Evolutionary conservation across 1,284 basidiomycete genomes (phyloP), one percentile per base, ranked within the genome.

Genomic region (Ustilago lituana): DNA sequence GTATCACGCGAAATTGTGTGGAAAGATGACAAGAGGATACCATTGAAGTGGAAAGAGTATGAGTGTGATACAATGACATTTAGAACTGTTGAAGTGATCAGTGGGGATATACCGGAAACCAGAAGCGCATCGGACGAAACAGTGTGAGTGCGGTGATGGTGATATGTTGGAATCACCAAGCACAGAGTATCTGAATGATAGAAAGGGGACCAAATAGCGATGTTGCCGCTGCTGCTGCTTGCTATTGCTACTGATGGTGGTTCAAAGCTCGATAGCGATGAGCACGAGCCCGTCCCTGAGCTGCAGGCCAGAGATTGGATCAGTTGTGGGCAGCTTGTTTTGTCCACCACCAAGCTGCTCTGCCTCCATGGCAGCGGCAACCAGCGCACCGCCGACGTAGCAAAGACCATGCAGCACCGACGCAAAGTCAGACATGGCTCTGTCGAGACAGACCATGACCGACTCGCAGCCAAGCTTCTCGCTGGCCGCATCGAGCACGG

Each of bases 381-480:
- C 68, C 29, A 78, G 63, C 11, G 69, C 55, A 17, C 73, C 77
- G 11, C 77, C 77, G 2, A 79, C 77, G 31, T 79, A 79, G 55
- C 74, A 76, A 11, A 79, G 54, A 2, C 77, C 77, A 44, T 75
- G 77, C 8, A 79, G 57, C 9, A 77, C 63, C 1, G 66, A 57
- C 5, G 57, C 46, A 22, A 76, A 69, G 31, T 79, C 77, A 11
- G 54, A 52, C 45, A 73, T 58, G 23, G 50, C 38, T 19, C 55
- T 55, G 22, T 72, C 59, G 41, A 79, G 53, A 24, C 69, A 76
- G 23, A 79, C 52, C 50, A 79, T 66, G 24, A 78, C 74, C 4
- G 61, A 57, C 3, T 66, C 72, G 20, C 73, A 76, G 14, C 58
- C 62, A 9, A 75, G 60, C 40, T 66, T 62, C 27, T 79, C 74